Conservation (phyloP, 331 rosid genomes). For the Phaseolus coccineus region DNA sequence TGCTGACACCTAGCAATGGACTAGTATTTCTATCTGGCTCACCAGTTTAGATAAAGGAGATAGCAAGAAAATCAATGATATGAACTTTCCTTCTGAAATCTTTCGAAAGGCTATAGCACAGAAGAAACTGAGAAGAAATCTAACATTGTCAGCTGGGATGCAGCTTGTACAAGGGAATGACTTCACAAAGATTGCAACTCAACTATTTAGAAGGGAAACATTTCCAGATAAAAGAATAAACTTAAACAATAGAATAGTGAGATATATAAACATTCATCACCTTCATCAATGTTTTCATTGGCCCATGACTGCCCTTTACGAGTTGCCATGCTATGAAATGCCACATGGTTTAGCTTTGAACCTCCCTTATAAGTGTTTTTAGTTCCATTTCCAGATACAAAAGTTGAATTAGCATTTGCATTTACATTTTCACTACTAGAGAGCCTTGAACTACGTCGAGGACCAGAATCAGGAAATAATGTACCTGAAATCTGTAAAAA, state of each 20-base stretch:
- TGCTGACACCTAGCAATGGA: neutral
- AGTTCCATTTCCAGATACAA: constrained; percentile 73
- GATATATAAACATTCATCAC: constrained; percentile 38
- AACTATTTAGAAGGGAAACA: constrained; percentile 16
- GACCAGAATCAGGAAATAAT: constrained; percentile 97
- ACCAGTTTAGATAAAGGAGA: constrained; percentile 37
- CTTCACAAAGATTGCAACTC: constrained; percentile 8
- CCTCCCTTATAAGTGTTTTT: constrained; percentile 76
- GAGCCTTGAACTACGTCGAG: constrained; percentile 92
- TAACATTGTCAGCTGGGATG: constrained; percentile 13
- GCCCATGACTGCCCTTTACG: constrained; percentile 93
- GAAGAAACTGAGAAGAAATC: constrained; percentile 3
- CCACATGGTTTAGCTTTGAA: constrained; percentile 74
- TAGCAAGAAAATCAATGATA: constrained; percentile 15
- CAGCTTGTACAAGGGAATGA: constrained; percentile 24
- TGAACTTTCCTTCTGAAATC: constrained; percentile 23
- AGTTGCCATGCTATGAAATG: constrained; percentile 74
- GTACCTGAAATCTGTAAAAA: constrained; percentile 88
- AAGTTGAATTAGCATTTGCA: constrained; percentile 62
- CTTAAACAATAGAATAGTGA: constrained; percentile 8
- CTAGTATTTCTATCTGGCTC: constrained; percentile 20
- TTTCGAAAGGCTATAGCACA: constrained; percentile 16
- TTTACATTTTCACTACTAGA: constrained; percentile 71
- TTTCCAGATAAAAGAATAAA: constrained; percentile 20
- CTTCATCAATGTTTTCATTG: constrained; percentile 91